These are phyloP conservation scores for Limonomyces culmigenus DNA, from an alignment of 1,284 basidiomycete genomes.

Conservation along the genomic window DNA sequence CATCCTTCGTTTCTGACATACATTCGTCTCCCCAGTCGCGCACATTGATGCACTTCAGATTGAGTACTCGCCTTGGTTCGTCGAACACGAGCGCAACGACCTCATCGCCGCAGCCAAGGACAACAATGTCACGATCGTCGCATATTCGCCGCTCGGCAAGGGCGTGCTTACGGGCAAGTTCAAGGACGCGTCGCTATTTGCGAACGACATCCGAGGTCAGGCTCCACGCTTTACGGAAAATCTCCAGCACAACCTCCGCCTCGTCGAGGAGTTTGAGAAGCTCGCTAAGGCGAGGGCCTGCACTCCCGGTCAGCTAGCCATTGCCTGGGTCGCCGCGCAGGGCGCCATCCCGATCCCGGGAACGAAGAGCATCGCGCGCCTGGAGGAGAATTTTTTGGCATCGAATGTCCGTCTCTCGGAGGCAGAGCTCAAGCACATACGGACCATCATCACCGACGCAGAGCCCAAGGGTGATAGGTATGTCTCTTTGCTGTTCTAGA, in stretches of 20 bases:
- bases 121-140: constrained; percentile 34
- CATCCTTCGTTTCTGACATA: no score
- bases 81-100: constrained; percentile 30
- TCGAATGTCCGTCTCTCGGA: no score
- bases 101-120: constrained; percentile 31
- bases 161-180: constrained; percentile 44
- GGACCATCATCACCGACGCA: no score
- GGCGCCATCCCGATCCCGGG: constrained; percentile 21
- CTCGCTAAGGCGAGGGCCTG: constrained; percentile 18
- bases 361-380: no score
- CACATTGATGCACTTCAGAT: constrained; percentile 10
- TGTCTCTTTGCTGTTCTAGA: no score
- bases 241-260: constrained; percentile 24
- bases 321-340: constrained; percentile 32
- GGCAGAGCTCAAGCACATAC: no score
- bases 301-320: constrained; percentile 25
- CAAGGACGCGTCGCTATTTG: constrained; percentile 12
- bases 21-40: no score
- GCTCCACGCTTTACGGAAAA: constrained; percentile 23
- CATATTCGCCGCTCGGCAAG: constrained; percentile 45
- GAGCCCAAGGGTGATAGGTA: no score
- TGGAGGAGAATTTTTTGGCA: no score
- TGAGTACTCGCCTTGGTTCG: constrained; percentile 42
- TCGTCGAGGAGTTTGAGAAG: constrained; percentile 19
- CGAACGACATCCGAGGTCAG: constrained; percentile 24